Percentiles rank a stretch among this genome's conserved stretches.
Evolutionary conservation across 2,329 filamentous ascomycete species (phyloP).

Genomic region (Fusarium sp.): DNA sequence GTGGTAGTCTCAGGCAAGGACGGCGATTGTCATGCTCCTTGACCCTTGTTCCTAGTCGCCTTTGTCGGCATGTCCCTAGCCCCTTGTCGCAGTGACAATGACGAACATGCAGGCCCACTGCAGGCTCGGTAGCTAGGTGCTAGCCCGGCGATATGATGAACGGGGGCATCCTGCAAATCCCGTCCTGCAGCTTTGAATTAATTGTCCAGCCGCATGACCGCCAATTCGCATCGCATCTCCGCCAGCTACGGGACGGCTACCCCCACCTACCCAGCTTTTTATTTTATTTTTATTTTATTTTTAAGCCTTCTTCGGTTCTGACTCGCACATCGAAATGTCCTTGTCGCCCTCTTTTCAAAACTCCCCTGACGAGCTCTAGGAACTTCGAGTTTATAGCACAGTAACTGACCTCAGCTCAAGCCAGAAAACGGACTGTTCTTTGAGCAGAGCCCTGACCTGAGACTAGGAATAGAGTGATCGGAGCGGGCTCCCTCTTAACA

Average conservation of each 20-base stretch:
- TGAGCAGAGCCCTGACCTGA: slow-evolving; percentile 16
- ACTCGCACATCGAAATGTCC: slow-evolving; percentile 21
- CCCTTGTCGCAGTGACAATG: slow-evolving; percentile 37
- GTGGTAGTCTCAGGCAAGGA: slow-evolving; percentile 20
- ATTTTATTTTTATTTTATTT: neutral
- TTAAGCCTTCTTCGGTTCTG: slow-evolving; percentile 15
- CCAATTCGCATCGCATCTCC: slow-evolving; percentile 31
- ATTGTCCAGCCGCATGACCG: slow-evolving; percentile 37
- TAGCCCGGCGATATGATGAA: slow-evolving; percentile 45
- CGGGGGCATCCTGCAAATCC: slow-evolving; percentile 39
- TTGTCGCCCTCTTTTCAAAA: neutral
- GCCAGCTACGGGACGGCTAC: slow-evolving; percentile 20
- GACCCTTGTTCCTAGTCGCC: slow-evolving; percentile 19
- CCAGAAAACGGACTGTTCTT: slow-evolving; percentile 9
- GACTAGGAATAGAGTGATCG: slow-evolving; percentile 35
- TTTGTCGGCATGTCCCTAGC: neutral
- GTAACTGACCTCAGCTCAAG: slow-evolving; percentile 3
- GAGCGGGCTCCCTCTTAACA: slow-evolving; percentile 33
- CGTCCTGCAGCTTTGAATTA: slow-evolving; percentile 35
- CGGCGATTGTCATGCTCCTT: slow-evolving; percentile 26
- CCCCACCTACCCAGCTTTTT: slow-evolving; percentile 17
- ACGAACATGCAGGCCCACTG: slow-evolving; percentile 46
- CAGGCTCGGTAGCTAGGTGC: slow-evolving; percentile 47
- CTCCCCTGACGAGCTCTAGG: neutral
- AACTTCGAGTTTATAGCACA: neutral